Conservation (phyloP, 768 basidiomycete genomes). For the Rhizopogon salebrosus region DNA sequence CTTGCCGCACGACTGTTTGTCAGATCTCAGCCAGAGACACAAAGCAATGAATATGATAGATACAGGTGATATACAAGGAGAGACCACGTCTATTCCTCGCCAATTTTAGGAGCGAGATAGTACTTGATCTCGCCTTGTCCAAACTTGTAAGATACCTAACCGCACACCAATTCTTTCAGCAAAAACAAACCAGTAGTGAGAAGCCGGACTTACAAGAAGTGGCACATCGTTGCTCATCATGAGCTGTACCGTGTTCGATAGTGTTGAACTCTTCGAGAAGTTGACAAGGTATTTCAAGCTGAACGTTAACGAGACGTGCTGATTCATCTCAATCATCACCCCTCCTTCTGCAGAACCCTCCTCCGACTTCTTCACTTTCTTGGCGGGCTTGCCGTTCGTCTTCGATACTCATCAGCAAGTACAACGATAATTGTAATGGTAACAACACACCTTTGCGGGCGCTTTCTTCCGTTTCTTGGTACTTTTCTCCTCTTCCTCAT, state of each 20-base stretch:
- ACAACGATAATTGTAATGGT: background rate
- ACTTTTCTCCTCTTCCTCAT: conserved; percentile 41
- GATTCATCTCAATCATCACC: conserved; percentile 84
- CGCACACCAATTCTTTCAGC: background rate
- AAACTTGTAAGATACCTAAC: conserved; percentile 84
- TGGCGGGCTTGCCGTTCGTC: conserved; percentile 37
- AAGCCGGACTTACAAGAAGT: conserved; percentile 53
- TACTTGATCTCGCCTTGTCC: conserved; percentile 86
- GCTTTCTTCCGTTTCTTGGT: conserved; percentile 69
- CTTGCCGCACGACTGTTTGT: too few species aligned
- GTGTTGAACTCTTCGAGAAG: conserved; percentile 83
- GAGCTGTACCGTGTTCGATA: conserved; percentile 70
- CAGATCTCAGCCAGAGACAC: background rate
- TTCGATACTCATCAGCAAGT: conserved; percentile 18
- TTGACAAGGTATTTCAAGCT: conserved; percentile 96
- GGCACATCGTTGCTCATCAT: conserved; percentile 94
- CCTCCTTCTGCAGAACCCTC: conserved; percentile 50
- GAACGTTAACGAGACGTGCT: conserved; percentile 89
- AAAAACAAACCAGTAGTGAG: background rate
- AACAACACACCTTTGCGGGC: conserved; percentile 39
- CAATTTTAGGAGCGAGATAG: conserved; percentile 95
- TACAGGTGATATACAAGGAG: background rate
- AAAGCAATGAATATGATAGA: conserved; percentile 3
- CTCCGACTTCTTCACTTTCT: conserved; percentile 55
- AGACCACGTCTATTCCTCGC: conserved; percentile 54